Evolutionary conservation across 352 stramenopile genomes (phyloP).

Genomic region (Blastocystis sp.): DNA sequence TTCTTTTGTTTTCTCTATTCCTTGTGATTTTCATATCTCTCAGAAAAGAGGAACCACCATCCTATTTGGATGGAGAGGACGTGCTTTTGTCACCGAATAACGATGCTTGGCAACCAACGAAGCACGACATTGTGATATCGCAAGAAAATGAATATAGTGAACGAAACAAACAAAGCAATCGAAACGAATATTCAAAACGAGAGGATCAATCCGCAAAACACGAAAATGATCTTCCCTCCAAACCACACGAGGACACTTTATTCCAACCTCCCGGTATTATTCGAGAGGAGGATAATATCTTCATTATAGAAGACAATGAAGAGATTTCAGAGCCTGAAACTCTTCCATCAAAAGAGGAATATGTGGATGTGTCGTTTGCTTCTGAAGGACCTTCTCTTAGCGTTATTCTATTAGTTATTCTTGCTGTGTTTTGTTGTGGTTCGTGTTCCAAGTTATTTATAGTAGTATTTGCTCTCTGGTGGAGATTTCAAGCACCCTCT

Average conservation of each 20-base stretch:
- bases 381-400: neutral
- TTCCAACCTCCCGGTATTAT: neutral
- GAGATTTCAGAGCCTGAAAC: neutral
- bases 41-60: neutral
- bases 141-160: too few species aligned
- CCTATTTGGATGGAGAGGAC: neutral
- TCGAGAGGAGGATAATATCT: constrained; percentile 19
- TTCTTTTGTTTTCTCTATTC: neutral
- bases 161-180: too few species aligned
- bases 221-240: too few species aligned
- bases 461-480: neutral
- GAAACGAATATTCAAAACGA: too few species aligned
- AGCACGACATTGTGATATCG: too few species aligned
- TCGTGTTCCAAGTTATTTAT: neutral
- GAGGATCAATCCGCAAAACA: too few species aligned
- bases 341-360: neutral
- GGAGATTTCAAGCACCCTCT: neutral
- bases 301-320: constrained; percentile 5
- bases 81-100: neutral
- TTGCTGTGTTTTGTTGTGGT: neutral
- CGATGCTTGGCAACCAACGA: neutral
- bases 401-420: neutral
- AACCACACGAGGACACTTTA: too few species aligned
- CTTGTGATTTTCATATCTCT: neutral
- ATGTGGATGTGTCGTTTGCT: neutral